phyloP scores from a whole-genome alignment of 1,284 basidiomycete species.

The Athelia psychrophila region DNA sequence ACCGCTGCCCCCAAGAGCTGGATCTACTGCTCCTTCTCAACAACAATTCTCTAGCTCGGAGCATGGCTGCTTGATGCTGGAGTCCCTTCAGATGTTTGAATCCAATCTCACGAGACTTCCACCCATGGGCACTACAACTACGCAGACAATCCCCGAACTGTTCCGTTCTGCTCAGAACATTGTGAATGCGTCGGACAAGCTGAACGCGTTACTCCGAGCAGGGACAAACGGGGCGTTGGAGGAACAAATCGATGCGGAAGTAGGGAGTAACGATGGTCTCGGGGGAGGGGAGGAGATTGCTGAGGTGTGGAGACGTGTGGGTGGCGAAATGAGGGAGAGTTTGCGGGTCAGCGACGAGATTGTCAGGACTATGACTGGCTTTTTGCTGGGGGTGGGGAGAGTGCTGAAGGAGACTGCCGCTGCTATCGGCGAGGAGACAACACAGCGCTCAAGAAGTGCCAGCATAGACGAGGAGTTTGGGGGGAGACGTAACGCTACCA shows the following conservation, averaged over 20 bases:
- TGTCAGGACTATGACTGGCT: constrained; percentile 68
- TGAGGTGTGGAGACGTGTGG: constrained; percentile 64
- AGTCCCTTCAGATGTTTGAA: constrained; percentile 70
- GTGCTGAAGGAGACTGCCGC: constrained; percentile 55
- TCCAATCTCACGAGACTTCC: constrained; percentile 52
- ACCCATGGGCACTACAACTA: constrained; percentile 37
- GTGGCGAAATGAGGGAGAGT: constrained; percentile 67
- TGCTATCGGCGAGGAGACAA: constrained; percentile 23
- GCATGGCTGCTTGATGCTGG: constrained; percentile 64
- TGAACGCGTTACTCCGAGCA: constrained; percentile 57
- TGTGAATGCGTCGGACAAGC: constrained; percentile 56
- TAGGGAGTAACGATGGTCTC: constrained; percentile 42
- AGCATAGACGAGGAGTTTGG: constrained; percentile 38
- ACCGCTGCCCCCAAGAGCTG: constrained; percentile 10
- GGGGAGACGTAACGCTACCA: constrained; percentile 22
- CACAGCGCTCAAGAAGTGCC: constrained; percentile 33
- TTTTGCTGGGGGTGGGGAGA: constrained; percentile 69
- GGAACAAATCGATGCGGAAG: constrained; percentile 70
- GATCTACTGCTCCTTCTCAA: constrained; percentile 13
- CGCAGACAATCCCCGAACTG: constrained; percentile 47
- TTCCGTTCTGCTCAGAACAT: constrained; percentile 59
- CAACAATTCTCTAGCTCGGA: constrained; percentile 38
- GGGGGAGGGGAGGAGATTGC: constrained; percentile 33
- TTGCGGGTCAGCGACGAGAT: constrained; percentile 72
- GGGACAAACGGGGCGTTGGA: constrained; percentile 60